These are phyloP conservation scores for Plicaturopsis crispa DNA, from an alignment of 768 basidiomycete genomes.

Conservation along the genomic window DNA sequence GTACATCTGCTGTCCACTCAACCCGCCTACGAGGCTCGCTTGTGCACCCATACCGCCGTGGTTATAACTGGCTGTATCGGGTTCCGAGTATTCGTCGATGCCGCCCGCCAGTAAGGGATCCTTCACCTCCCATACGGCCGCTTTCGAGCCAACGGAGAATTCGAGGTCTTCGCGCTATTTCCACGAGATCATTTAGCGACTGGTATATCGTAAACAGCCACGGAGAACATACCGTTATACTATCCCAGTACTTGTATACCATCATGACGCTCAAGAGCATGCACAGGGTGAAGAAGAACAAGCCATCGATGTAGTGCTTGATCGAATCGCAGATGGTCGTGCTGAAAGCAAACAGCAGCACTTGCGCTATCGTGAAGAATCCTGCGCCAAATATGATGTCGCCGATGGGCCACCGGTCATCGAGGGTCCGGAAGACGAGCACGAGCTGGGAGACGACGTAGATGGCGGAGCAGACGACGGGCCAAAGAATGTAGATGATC, in stretches of 20 bases:
- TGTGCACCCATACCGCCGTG: constrained; percentile 33
- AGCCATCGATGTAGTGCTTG: constrained; percentile 59
- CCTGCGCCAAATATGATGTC: constrained; percentile 53
- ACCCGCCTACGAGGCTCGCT: constrained; percentile 42
- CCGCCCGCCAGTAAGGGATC: constrained; percentile 41
- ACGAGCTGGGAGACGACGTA: constrained; percentile 54
- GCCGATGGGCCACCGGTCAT: constrained; percentile 59
- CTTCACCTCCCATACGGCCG: constrained; percentile 58
- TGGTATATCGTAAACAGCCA: no score
- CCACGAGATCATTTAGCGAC: no score
- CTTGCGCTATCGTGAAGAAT: constrained; percentile 49
- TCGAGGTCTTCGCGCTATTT: constrained; percentile 51
- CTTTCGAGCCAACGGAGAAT: constrained; percentile 64
- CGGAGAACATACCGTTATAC: constrained; percentile 42
- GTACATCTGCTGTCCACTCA: constrained; percentile 38
- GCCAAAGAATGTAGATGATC: constrained; percentile 50
- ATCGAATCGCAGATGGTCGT: constrained; percentile 56
- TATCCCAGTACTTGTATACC: constrained; percentile 64
- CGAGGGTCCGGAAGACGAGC: constrained; percentile 56
- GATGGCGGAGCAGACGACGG: constrained; percentile 39
- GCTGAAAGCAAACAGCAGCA: constrained; percentile 55
- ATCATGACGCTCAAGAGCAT: constrained; percentile 62
- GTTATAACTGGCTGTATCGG: constrained; percentile 38
- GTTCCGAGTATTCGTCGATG: constrained; percentile 26
- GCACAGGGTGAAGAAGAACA: constrained; percentile 63